These are phyloP conservation scores for Margaritispora aquatica DNA, from an alignment of 495 filamentous ascomycete genomes.

Conservation along the genomic window DNA sequence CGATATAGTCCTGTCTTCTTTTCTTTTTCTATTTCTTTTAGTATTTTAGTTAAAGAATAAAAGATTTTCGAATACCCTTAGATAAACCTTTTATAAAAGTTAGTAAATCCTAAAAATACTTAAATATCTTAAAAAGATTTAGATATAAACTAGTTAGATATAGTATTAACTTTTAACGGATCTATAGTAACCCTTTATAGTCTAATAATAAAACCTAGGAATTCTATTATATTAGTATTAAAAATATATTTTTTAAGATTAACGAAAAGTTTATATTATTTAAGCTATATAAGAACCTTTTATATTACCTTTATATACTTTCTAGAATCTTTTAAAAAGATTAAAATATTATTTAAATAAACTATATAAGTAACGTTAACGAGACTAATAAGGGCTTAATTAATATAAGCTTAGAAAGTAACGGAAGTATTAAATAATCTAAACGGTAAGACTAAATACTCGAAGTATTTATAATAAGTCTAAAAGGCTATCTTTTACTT, in stretches of 20 bases:
- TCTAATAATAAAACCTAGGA: background rate
- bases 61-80: background rate
- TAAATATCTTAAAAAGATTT: too few relatives aligned
- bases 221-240: slow-evolving; percentile 2
- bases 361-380: too few relatives aligned
- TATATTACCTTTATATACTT: background rate
- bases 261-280: background rate
- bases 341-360: background rate
- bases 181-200: background rate
- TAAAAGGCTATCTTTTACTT: too few relatives aligned
- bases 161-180: background rate
- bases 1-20: background rate
- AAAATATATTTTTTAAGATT: background rate
- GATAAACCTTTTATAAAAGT: background rate
- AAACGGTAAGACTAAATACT: too few relatives aligned
- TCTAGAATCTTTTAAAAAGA: background rate
- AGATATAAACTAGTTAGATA: background rate
- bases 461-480: too few relatives aligned
- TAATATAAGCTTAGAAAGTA: too few relatives aligned
- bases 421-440: background rate
- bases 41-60: background rate
- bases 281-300: too few relatives aligned
- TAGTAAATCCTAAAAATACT: too few relatives aligned
- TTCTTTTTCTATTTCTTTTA: background rate
- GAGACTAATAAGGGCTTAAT: too few relatives aligned